Percentiles rank a stretch among this genome's conserved stretches.
Evolutionary conservation across 2,329 filamentous ascomycete species (phyloP).

Genomic region (Claviceps cyperi): DNA sequence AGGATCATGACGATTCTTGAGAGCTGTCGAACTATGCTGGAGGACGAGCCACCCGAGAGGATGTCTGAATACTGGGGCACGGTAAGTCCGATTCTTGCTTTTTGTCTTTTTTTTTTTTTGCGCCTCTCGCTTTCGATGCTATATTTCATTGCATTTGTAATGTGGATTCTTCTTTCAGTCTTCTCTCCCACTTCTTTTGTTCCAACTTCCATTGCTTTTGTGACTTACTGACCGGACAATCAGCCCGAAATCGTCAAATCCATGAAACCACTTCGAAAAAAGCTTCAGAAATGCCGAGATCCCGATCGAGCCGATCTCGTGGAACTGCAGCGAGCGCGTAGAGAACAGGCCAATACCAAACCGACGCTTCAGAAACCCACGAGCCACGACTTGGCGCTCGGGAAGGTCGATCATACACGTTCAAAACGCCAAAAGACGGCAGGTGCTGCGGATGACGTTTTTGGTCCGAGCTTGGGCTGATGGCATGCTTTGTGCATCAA

Average conservation of each 20-base stretch:
- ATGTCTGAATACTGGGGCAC: slow-evolving; percentile 39
- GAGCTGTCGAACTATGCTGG: slow-evolving; percentile 38
- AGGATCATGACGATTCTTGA: slow-evolving; percentile 36
- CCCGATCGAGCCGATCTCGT: slow-evolving; percentile 61
- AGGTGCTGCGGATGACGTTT: slow-evolving; percentile 27
- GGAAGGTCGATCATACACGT: slow-evolving; percentile 23
- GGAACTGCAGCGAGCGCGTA: slow-evolving; percentile 49
- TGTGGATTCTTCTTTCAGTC: no score
- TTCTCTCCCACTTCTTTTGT: not conserved
- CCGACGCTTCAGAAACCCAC: slow-evolving; percentile 24
- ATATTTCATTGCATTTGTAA: no score
- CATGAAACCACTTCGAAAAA: slow-evolving; percentile 47
- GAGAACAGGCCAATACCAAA: slow-evolving; percentile 33
- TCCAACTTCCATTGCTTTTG: not conserved
- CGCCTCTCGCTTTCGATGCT: no score
- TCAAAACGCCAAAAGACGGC: slow-evolving; percentile 31
- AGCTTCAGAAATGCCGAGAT: slow-evolving; percentile 59
- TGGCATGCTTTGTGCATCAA: not conserved
- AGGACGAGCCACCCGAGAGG: slow-evolving; percentile 41
- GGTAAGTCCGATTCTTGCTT: slow-evolving; percentile 19
- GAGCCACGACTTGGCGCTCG: slow-evolving; percentile 33
- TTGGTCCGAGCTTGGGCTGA: slow-evolving; percentile 24
- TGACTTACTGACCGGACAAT: not conserved
- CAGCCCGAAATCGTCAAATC: slow-evolving; percentile 28
- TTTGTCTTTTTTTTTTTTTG: not conserved